A percentile compares a stretch with the other conserved stretches of the same genome.
Conservation (phyloP, 768 basidiomycete species). For the Hygrophorus pudorinus region DNA sequence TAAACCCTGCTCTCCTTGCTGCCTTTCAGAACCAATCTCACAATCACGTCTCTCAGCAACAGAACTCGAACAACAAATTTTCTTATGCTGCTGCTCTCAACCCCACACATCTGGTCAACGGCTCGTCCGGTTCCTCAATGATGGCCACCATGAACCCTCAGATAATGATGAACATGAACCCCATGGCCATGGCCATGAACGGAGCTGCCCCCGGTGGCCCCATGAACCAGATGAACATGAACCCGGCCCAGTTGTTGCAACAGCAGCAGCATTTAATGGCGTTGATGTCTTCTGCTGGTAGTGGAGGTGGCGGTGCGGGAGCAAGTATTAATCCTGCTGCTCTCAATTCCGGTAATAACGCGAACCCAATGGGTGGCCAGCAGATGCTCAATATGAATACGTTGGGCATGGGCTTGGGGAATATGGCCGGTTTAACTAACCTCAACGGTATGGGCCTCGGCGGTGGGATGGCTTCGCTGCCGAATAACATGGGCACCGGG, state of each 20-base stretch:
- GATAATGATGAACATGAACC: slow-evolving; percentile 9
- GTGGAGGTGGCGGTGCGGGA: slow-evolving; percentile 5
- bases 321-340: slow-evolving; percentile 17
- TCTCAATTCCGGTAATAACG: slow-evolving; percentile 10
- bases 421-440: background rate
- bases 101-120: background rate
- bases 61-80: background rate
- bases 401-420: slow-evolving; percentile 16
- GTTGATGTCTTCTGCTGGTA: background rate
- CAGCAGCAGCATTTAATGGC: slow-evolving; percentile 14
- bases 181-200: slow-evolving; percentile 3
- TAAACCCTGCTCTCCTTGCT: slow-evolving; percentile 25
- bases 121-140: background rate
- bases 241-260: slow-evolving; percentile 27
- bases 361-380: slow-evolving; percentile 13
- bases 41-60: slow-evolving; percentile 3
- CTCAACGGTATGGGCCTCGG: slow-evolving; percentile 10
- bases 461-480: slow-evolving; percentile 11
- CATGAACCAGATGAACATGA: slow-evolving; percentile 13
- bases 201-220: background rate
- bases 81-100: background rate
- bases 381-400: too few relatives aligned
- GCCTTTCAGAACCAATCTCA: slow-evolving; percentile 19
- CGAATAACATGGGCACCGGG: slow-evolving; percentile 9
- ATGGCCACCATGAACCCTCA: background rate